Base-by-base conservation (phyloP, 2,329 filamentous ascomycete species). In the Sphaceloma murrayae region DNA sequence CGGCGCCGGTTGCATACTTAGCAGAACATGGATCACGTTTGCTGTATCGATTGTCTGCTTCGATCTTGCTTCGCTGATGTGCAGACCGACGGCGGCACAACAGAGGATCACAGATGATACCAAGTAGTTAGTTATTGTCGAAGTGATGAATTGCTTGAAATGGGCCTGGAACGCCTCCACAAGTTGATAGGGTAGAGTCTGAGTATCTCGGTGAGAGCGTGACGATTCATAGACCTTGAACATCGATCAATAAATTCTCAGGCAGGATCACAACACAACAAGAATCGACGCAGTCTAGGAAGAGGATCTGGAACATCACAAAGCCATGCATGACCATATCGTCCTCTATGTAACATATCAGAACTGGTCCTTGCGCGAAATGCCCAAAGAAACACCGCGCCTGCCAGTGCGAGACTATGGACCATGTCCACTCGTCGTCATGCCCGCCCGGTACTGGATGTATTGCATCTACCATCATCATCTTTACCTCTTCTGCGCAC, bases 321-420 rank as follows among this genome's bases (percentile, higher is more conserved):
- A 45, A 45, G 33, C 40, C 27, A 45, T 29, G 18, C 30, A 36
- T 34, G 34, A 32, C 32, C 36, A 24, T 45, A 32, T 34, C 42
- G 32, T 45, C 22, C 30, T 45, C 42, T 45, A 45, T 45, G 31
- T 45, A 45, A 34, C 42, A 34, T 17, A 45, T 34, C 42, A 36
- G 42, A 32, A 30, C 14, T 32, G n/a, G 36, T 40, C 22, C 36
- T 34, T 17, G 31, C 30, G 31, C 30, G 36, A 26, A 32, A 45
- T 45, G 42, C 42, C 42, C 42, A 45, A 45, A 45, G 30, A 18
- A 45, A 45, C n/a, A 45, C 31, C 30, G 21, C 42, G 31, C 42
- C 42, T 30, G 27, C 42, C 42, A 45, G 42, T 45, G 42, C 42
- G 24, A 36, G 42, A 36, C 42, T 14, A 34, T 22, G 30, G 30